Base-by-base conservation (phyloP, 2,329 filamentous ascomycete genomes). In the Simplicillium aogashimaense region DNA sequence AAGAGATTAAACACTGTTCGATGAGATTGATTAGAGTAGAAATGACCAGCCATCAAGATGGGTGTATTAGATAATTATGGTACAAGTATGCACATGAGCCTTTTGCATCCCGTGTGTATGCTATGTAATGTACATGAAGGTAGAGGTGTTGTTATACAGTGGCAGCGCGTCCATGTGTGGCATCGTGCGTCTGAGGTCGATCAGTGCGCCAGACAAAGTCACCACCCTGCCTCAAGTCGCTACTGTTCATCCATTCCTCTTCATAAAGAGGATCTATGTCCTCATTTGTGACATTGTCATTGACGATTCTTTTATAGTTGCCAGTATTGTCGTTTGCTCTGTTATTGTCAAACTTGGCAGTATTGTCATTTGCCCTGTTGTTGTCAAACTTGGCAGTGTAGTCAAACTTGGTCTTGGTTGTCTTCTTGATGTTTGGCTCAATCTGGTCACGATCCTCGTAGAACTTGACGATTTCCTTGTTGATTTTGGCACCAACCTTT, bases 401-500 rank as follows among this genome's bases (percentile, higher is more conserved):
- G 9, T 25, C 20, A 25, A 25, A 39, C 13, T 30, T 13, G 59
- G 39, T 36, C n/a, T 32, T 36, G n/a, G 40, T 37, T 12, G 28
- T 13, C 17, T 38, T 25, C 29, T 39, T 42, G 29, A 42, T 31
- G 6, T 56, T 58, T 13, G 60, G 60, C 44, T 63, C 60, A 16
- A 46, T 34, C 32, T 55, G 45, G 18, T 61, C 57, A 11, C 60
- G 58, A 16, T 55, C 49, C 11, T 51, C 45, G 47, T 56, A 64
- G 41, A 64, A 64, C 31, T 46, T 42, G 25, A 57, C 53, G 34
- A 64, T 60, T 41, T 61, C 54, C 32, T 59, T 55, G 47, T 63
- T 65, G 41, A 65, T 59, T 36, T 56, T 55, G 15, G 57, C 58
- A 17, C 57, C 55, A 7, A 56, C 41, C 30, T 45, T 45, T 12